Conservation (phyloP, 1,284 basidiomycete genomes). For the Rhodotorula sp. region DNA sequence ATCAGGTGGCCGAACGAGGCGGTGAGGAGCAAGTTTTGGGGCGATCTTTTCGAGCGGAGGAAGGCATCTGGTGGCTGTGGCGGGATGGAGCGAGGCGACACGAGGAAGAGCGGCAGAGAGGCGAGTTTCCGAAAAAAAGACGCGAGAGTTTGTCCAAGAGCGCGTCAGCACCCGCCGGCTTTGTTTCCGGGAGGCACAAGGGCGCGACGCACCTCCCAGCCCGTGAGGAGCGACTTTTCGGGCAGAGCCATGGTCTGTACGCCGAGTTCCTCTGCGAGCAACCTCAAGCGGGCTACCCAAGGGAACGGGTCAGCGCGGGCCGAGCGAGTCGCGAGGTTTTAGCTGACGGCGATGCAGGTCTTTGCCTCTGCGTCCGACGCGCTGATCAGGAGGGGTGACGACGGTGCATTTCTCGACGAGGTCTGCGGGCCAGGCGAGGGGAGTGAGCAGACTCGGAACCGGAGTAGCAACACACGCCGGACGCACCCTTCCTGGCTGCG, state of each 20-base stretch:
- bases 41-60: neutral
- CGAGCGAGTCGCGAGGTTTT: no score
- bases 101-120: neutral
- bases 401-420: constrained; percentile 36
- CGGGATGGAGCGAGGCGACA: neutral
- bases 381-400: constrained; percentile 39
- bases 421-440: constrained; percentile 10
- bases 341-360: constrained; percentile 27
- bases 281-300: constrained; percentile 34
- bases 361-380: constrained; percentile 24
- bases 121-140: no score
- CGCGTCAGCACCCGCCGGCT: no score
- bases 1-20: constrained; percentile 92
- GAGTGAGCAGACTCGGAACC: no score
- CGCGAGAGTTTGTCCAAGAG: no score
- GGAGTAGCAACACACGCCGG: no score
- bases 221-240: constrained; percentile 25
- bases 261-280: constrained; percentile 35
- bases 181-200: no score
- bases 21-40: constrained; percentile 65
- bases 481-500: constrained; percentile 47
- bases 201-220: constrained; percentile 18
- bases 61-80: neutral
- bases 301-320: neutral
- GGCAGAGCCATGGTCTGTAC: constrained; percentile 19